Conservation (phyloP, 306 rosid genomes). For the Clitoria ternatea region DNA sequence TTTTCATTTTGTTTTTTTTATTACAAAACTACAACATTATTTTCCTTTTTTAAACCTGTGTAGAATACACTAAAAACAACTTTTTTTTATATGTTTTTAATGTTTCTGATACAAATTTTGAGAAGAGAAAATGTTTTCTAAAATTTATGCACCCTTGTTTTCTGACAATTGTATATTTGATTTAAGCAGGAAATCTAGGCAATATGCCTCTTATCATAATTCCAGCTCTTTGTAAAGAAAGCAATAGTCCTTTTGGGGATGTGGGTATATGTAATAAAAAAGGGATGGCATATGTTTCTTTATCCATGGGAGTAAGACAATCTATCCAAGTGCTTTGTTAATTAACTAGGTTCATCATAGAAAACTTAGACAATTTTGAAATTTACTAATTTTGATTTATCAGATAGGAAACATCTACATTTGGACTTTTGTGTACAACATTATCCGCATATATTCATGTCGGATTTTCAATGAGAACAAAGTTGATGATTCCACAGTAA, state of each 20-base stretch:
- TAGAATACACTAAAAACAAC: too few species aligned
- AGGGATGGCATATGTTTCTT: conserved; percentile 29
- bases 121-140: too few species aligned
- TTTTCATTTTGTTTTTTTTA: too few species aligned
- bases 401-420: conserved; percentile 29
- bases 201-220: conserved; percentile 29
- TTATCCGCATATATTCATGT: conserved; percentile 31
- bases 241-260: conserved; percentile 27
- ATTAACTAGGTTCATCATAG: neutral
- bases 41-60: too few species aligned
- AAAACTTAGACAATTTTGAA: neutral
- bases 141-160: too few species aligned
- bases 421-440: conserved; percentile 35
- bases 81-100: too few species aligned
- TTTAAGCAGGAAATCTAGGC: conserved; percentile 28
- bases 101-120: too few species aligned
- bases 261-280: conserved; percentile 12
- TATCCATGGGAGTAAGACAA: conserved; percentile 36
- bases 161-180: neutral
- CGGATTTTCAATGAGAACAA: conserved; percentile 2
- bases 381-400: conserved; percentile 4
- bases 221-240: conserved; percentile 31
- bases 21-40: too few species aligned
- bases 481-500: conserved; percentile 3
- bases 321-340: neutral